A percentile compares a stretch with the other conserved stretches of the same genome.
These are phyloP conservation scores for Zarea fungicola DNA, from an alignment of 2,329 filamentous ascomycete genomes.

Conservation along the genomic window DNA sequence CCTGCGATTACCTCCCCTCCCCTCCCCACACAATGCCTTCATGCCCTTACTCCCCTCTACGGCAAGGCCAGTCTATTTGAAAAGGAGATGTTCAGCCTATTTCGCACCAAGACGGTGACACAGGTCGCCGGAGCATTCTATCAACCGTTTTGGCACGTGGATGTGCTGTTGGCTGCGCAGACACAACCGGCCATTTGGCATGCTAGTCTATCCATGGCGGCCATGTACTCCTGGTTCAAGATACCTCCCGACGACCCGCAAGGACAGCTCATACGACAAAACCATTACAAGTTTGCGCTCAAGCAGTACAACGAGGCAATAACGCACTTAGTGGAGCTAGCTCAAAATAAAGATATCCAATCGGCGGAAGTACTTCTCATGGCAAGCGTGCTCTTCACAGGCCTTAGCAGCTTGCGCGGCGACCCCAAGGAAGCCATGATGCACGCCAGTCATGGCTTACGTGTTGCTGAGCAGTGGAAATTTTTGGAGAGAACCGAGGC, in stretches of 20 bases:
- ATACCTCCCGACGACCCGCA: neutral
- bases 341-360: neutral
- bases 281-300: conserved; percentile 9
- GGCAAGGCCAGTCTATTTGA: neutral
- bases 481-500: conserved; percentile 2
- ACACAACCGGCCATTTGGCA: conserved; percentile 12
- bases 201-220: conserved; percentile 11
- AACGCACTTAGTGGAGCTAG: conserved; percentile 2
- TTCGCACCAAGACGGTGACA: conserved; percentile 10
- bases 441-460: conserved; percentile 8
- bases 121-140: conserved; percentile 11
- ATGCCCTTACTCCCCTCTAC: conserved; percentile 6
- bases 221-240: conserved; percentile 10
- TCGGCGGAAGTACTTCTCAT: conserved; percentile 7
- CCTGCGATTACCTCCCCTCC: neutral
- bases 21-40: neutral
- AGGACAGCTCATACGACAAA: neutral
- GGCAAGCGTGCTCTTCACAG: conserved; percentile 10
- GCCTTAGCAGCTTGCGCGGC: conserved; percentile 10
- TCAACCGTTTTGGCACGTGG: conserved; percentile 12
- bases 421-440: conserved; percentile 12
- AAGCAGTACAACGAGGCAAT: conserved; percentile 11
- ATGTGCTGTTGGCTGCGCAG: conserved; percentile 10
- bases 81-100: conserved; percentile 10
- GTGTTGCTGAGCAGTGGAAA: conserved; percentile 7